Evolutionary conservation across 2,329 filamentous ascomycete species (phyloP).

Genomic region (Fonsecaea monophora): DNA sequence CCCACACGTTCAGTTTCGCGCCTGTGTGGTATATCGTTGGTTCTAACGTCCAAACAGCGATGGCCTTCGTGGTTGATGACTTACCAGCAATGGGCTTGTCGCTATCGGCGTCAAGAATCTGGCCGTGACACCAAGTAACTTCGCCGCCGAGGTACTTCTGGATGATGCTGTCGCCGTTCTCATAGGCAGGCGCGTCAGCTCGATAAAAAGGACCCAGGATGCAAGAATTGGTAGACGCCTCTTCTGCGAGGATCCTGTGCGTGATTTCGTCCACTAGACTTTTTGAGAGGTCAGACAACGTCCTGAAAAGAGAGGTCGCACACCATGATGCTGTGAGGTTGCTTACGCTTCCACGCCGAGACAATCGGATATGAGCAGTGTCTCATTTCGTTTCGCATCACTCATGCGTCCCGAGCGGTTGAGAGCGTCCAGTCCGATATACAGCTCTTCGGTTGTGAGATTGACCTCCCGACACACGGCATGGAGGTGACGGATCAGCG

Average conservation of each 20-base stretch:
- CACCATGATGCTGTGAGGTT: too few relatives aligned
- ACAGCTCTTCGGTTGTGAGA: slow-evolving; percentile 64
- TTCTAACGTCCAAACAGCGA: background rate
- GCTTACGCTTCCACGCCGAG: slow-evolving; percentile 45
- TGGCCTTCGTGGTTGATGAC: background rate
- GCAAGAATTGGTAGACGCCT: slow-evolving; percentile 63
- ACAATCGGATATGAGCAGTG: slow-evolving; percentile 66
- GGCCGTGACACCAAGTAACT: slow-evolving; percentile 69
- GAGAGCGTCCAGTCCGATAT: slow-evolving; percentile 65
- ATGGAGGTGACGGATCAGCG: slow-evolving; percentile 62
- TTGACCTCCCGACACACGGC: slow-evolving; percentile 65
- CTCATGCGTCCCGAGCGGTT: slow-evolving; percentile 71
- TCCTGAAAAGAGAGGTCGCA: background rate
- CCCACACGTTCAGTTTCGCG: slow-evolving; percentile 77
- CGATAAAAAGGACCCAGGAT: slow-evolving; percentile 85
- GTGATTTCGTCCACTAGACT: slow-evolving; percentile 1
- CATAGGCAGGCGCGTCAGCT: background rate
- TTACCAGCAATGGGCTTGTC: slow-evolving; percentile 62
- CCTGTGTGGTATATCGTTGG: slow-evolving; percentile 46
- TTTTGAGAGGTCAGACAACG: background rate
- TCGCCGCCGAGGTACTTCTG: slow-evolving; percentile 58
- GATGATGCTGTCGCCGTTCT: slow-evolving; percentile 55
- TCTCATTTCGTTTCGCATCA: slow-evolving; percentile 74
- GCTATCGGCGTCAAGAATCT: slow-evolving; percentile 62
- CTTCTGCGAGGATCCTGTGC: slow-evolving; percentile 43